Conservation (phyloP, 192 early-diverging fungal species). For the Chytriomyces sp. region DNA sequence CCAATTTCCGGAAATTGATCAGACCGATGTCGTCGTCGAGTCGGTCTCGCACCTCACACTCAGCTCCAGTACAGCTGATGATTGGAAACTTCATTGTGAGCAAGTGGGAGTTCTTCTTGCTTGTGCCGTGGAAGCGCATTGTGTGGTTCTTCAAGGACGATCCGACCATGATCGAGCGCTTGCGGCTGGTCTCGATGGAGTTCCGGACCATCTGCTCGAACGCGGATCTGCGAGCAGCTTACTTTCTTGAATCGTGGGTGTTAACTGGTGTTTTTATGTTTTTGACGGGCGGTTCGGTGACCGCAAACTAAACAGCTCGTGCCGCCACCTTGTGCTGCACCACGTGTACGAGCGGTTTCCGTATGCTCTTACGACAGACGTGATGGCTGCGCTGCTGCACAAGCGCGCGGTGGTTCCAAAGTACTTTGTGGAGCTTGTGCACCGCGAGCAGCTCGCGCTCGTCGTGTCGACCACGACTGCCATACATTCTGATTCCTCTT, state of each 20-base stretch:
- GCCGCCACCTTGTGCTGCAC: background rate
- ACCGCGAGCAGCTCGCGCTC: background rate
- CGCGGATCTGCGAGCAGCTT: background rate
- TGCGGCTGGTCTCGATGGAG: background rate
- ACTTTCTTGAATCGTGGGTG: background rate
- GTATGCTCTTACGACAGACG: background rate
- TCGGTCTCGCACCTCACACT: no score
- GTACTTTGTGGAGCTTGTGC: background rate
- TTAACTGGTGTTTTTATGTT: background rate
- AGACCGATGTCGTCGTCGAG: no score
- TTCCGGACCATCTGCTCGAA: background rate
- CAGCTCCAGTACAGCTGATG: background rate
- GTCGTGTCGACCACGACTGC: no score
- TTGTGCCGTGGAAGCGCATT: background rate
- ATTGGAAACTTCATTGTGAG: background rate
- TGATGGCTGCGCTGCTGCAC: background rate
- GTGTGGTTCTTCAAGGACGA: background rate
- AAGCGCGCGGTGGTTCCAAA: conserved; percentile 2
- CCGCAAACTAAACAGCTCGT: background rate
- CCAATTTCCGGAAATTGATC: no score
- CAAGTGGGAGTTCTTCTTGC: background rate
- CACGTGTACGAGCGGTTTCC: background rate
- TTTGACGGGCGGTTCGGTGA: background rate
- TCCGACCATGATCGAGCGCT: background rate
- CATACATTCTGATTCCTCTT: no score